phyloP scores from a whole-genome alignment of 2,329 filamentous ascomycete species.

The Pestalotiopsis fici region DNA sequence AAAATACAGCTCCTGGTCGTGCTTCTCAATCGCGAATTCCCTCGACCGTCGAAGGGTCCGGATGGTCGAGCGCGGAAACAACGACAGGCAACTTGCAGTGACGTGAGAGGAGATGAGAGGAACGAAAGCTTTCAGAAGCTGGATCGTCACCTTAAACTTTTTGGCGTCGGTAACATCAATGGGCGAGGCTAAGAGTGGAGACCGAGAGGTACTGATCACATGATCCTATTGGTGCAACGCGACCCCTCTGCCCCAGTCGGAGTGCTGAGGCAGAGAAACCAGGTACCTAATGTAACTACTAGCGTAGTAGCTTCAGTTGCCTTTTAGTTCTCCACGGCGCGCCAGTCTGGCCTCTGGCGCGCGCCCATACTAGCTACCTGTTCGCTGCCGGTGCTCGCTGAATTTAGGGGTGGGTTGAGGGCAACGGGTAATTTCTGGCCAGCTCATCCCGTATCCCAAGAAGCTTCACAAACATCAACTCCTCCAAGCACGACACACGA shows the following conservation, averaged over 20 bases:
- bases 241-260: background rate
- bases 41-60: background rate
- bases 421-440: constrained; percentile 4
- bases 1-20: background rate
- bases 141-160: constrained; percentile 3
- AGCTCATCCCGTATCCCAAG: background rate
- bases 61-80: background rate
- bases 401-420: background rate
- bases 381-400: background rate
- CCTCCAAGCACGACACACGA: background rate
- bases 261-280: background rate
- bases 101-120: background rate
- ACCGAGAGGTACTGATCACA: background rate
- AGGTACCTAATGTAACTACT: background rate
- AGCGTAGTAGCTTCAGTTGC: background rate
- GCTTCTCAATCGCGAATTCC: background rate
- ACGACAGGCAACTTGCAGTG: background rate
- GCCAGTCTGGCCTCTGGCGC: background rate
- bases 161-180: background rate
- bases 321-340: background rate
- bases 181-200: constrained; percentile 5
- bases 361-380: background rate
- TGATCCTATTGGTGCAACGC: background rate
- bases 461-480: background rate
- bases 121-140: background rate